These are phyloP conservation scores for Yamadazyma siamensis DNA, from an alignment of 1,139 yeast genomes.

Conservation along the genomic window DNA sequence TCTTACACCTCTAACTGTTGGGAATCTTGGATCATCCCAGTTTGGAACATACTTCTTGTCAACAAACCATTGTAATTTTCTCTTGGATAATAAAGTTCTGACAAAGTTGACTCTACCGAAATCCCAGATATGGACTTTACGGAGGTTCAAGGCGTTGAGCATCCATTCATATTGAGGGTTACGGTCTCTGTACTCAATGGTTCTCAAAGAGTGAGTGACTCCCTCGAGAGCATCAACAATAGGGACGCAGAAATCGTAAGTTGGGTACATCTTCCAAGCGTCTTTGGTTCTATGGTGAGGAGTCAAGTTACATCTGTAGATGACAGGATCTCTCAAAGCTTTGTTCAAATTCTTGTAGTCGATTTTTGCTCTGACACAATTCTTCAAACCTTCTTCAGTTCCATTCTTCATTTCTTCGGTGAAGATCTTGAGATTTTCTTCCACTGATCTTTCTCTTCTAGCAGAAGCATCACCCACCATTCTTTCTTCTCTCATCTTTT, in stretches of 20 bases:
- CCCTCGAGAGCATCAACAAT: constrained; percentile 93
- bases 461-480: constrained; percentile 91
- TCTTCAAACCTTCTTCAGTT: constrained; percentile 83
- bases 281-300: constrained; percentile 97
- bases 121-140: constrained; percentile 96
- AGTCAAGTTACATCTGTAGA: constrained; percentile 91
- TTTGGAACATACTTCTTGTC: constrained; percentile 80
- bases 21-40: constrained; percentile 99
- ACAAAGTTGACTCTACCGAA: constrained; percentile 95
- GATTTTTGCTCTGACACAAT: constrained; percentile 93
- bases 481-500: constrained; percentile 96
- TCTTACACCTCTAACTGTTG: constrained; percentile 97
- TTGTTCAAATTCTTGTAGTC: constrained; percentile 87
- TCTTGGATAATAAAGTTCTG: constrained; percentile 89
- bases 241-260: constrained; percentile 97
- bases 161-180: constrained; percentile 98
- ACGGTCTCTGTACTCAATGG: constrained; percentile 97
- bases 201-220: constrained; percentile 94
- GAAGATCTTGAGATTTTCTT: constrained; percentile 83
- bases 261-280: constrained; percentile 92
- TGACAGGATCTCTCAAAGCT: constrained; percentile 94
- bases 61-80: constrained; percentile 98
- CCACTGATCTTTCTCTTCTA: constrained; percentile 87
- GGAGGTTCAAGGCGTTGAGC: constrained; percentile 70
- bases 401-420: constrained; percentile 89